Evolutionary conservation across 2,329 filamentous ascomycete genomes (phyloP), one percentile per base, ranked within the genome.

Genomic region (Aaosphaeria pasadenensis): DNA sequence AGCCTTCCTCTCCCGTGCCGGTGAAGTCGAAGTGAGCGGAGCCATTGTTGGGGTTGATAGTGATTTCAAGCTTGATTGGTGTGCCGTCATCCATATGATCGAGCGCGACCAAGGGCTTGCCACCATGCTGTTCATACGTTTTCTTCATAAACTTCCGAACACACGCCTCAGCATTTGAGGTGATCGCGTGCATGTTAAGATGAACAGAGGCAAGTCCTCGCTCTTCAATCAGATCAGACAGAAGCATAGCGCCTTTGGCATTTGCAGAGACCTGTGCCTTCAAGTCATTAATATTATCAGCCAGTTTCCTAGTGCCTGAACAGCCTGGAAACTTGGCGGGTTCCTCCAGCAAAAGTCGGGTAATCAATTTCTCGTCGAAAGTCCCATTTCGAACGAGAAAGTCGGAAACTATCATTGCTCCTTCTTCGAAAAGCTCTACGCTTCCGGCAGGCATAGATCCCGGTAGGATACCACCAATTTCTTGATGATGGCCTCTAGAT

Each of bases 71-170:
- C 5, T 47, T 24, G 43, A 74, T 68, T 4, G 57, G 55, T 1
- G 67, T 69, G 5, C 71, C 72, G 46, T 74, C 66, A 52, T 77
- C 74, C 60, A 75, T 70, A 49, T 60, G 70, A 50, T 77, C 74
- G 6, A 58, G 48, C 29, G 63, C 61, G 7, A 46, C 11, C 1
- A 71, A 50, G 1, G 56, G 49, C 17, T 50, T 36, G 1, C 60
- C 56, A 7, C 50, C 49, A 1, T 31, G 48, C 33, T 59, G 42
- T 4, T 31, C 35, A 28, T 53, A 45, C 7, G 60, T 51, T 4
- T 52, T 44, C 45, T 59, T 59, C 11, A 72, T 48, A 39, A 66
- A 66, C 4, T 49, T 47, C 7, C 39, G 39, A 28, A 40, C 39
- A 28, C 9, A 9, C 9, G 39, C 9, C 24, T 40, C 39, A 40